A percentile compares a stretch with the other conserved stretches of the same genome.
phyloP scores from a whole-genome alignment of 192 early-diverging fungal genomes.

The Haplosporangium gracile region DNA sequence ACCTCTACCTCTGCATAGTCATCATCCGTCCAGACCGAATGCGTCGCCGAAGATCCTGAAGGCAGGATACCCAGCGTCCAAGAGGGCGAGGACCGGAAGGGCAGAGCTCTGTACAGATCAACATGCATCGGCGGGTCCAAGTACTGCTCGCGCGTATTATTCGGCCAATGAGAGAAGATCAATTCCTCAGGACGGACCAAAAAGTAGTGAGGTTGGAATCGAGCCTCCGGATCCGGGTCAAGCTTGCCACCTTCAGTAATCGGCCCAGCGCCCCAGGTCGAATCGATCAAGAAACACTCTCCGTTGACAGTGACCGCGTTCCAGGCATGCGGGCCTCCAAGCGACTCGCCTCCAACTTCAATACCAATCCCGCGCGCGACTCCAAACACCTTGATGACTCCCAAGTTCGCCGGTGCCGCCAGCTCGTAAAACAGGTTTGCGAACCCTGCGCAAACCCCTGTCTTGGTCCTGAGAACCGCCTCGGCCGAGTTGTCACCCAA shows the following conservation, averaged over 20 bases:
- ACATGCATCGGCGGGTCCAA: conserved; percentile 55
- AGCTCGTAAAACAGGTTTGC: conserved; percentile 63
- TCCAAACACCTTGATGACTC: conserved; percentile 55
- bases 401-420: conserved; percentile 47
- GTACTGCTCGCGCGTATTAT: conserved; percentile 58
- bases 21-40: conserved; percentile 22
- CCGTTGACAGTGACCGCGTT: conserved; percentile 63
- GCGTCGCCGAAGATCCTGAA: not conserved
- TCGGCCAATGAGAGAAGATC: conserved; percentile 67
- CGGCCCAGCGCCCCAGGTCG: conserved; percentile 67
- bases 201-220: conserved; percentile 64
- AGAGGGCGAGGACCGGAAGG: not conserved
- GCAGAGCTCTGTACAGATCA: conserved; percentile 16
- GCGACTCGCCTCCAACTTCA: conserved; percentile 29
- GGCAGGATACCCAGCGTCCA: conserved; percentile 22
- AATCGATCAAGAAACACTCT: conserved; percentile 65
- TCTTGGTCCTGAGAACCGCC: conserved; percentile 51
- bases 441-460: conserved; percentile 68
- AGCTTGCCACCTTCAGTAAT: conserved; percentile 12
- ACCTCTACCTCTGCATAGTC: conserved; percentile 39
- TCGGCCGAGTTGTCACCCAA: conserved; percentile 36
- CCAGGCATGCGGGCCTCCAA: conserved; percentile 64
- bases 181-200: conserved; percentile 56
- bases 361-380: conserved; percentile 58
- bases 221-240: conserved; percentile 11